Evolutionary conservation across 179 eudicot genomes (phyloP).

Genomic region (Actinidia polygama): DNA sequence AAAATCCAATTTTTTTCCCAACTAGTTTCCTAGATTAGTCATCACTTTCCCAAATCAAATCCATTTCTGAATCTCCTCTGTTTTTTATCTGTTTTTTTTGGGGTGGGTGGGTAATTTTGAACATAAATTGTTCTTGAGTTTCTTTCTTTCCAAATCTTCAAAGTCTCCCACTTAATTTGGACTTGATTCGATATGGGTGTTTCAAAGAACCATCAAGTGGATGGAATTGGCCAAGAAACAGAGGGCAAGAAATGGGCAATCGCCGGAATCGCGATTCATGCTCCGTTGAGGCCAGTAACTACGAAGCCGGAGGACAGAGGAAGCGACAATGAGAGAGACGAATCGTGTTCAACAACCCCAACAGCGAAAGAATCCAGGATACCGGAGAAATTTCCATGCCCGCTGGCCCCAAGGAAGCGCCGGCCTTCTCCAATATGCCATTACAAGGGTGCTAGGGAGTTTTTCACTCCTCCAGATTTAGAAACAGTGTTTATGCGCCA

Average conservation of each 20-base stretch:
- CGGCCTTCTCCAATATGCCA: constrained; percentile 38
- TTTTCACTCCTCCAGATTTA: constrained; percentile 65
- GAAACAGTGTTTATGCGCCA: constrained; percentile 53
- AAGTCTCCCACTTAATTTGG: not conserved
- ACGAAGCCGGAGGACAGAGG: constrained; percentile 31
- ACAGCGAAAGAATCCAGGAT: constrained; percentile 49
- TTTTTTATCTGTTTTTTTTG: not conserved
- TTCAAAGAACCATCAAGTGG: constrained; percentile 45
- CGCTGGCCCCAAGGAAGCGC: constrained; percentile 66
- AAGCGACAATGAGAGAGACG: constrained; percentile 21
- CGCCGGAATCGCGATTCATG: constrained; percentile 45
- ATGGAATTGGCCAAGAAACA: constrained; percentile 29
- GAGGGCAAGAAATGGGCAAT: constrained; percentile 55
- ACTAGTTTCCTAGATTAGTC: not conserved
- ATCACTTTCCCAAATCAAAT: not conserved
- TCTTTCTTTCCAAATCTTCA: not conserved
- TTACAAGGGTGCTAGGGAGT: constrained; percentile 43
- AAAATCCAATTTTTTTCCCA: not conserved
- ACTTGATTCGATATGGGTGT: constrained; percentile 38
- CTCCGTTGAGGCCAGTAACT: constrained; percentile 42
- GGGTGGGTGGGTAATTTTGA: not conserved
- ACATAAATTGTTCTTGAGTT: not conserved
- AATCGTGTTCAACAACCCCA: constrained; percentile 48
- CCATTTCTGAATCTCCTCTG: not conserved
- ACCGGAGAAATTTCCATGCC: constrained; percentile 48